phyloP scores from a whole-genome alignment of 1,284 basidiomycete genomes.

The Stereum hirsutum region DNA sequence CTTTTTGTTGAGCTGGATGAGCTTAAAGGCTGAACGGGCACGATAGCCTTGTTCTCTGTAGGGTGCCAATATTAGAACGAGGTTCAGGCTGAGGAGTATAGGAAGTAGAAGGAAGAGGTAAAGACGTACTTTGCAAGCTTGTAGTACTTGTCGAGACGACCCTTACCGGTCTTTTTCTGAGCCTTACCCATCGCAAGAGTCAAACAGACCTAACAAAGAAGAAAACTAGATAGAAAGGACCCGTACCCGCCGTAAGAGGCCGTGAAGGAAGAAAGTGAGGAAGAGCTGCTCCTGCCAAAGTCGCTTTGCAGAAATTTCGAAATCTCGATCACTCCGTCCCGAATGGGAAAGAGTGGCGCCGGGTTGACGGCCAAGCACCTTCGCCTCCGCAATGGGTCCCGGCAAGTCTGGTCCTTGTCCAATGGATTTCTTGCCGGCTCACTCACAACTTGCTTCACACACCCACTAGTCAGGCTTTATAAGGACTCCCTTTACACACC shows the following conservation, averaged over 20 bases:
- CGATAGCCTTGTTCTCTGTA: slow-evolving; percentile 95
- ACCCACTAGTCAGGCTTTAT: too few species aligned
- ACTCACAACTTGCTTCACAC: too few species aligned
- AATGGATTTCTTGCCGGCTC: too few species aligned
- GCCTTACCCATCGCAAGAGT: slow-evolving; percentile 54
- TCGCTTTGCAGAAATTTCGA: background rate
- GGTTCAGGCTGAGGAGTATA: background rate
- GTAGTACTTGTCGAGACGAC: slow-evolving; percentile 94
- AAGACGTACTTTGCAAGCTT: slow-evolving; percentile 76
- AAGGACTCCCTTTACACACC: too few species aligned
- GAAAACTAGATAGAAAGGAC: too few species aligned
- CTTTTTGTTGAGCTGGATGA: slow-evolving; percentile 98
- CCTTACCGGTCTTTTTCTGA: slow-evolving; percentile 90
- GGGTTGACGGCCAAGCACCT: too few species aligned
- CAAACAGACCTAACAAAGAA: background rate
- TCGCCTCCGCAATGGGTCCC: too few species aligned
- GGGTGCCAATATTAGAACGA: slow-evolving; percentile 10
- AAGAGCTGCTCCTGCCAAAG: background rate
- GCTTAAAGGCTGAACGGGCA: slow-evolving; percentile 99
- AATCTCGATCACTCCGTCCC: background rate
- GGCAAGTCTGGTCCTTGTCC: too few species aligned
- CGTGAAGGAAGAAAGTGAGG: background rate
- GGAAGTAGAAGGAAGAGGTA: background rate
- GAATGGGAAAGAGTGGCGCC: too few species aligned
- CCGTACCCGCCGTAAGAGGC: too few species aligned